Evolutionary conservation across 352 stramenopile species (phyloP).

Genomic region (Pythium brassicae): DNA sequence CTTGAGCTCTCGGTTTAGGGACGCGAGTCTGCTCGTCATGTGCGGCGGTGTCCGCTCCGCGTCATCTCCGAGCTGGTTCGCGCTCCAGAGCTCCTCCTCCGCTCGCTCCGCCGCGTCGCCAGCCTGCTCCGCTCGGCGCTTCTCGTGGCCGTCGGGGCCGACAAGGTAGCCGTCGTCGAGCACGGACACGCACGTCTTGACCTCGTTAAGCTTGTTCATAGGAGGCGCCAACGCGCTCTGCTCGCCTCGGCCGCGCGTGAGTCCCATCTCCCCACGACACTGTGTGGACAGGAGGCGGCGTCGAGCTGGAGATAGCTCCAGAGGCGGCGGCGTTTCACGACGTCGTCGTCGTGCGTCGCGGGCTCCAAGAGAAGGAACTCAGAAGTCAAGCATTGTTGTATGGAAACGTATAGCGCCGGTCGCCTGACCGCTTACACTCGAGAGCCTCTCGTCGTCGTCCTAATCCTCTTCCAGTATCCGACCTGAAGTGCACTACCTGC

Average conservation of each 20-base stretch:
- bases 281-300: too few species aligned
- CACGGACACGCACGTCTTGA: not conserved
- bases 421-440: too few species aligned
- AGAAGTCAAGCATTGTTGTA: too few species aligned
- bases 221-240: not conserved
- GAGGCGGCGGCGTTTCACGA: too few species aligned
- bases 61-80: conserved; percentile 24
- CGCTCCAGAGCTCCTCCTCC: not conserved
- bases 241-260: not conserved
- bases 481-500: conserved; percentile 34
- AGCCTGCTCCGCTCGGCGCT: not conserved
- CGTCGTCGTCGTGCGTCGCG: too few species aligned
- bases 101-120: conserved; percentile 5
- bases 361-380: too few species aligned
- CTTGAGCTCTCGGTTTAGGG: conserved; percentile 67
- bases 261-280: not conserved
- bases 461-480: not conserved
- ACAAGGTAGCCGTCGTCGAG: not conserved
- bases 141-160: not conserved
- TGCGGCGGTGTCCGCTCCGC: conserved; percentile 30
- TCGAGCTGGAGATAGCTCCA: too few species aligned
- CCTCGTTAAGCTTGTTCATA: conserved; percentile 1
- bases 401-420: too few species aligned
- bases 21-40: conserved; percentile 51
- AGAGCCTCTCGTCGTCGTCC: not conserved